A percentile compares a stretch with the other conserved stretches of the same genome.
Evolutionary conservation across 2,329 filamentous ascomycete species (phyloP).

Genomic region (Aureobasidium uvarum): DNA sequence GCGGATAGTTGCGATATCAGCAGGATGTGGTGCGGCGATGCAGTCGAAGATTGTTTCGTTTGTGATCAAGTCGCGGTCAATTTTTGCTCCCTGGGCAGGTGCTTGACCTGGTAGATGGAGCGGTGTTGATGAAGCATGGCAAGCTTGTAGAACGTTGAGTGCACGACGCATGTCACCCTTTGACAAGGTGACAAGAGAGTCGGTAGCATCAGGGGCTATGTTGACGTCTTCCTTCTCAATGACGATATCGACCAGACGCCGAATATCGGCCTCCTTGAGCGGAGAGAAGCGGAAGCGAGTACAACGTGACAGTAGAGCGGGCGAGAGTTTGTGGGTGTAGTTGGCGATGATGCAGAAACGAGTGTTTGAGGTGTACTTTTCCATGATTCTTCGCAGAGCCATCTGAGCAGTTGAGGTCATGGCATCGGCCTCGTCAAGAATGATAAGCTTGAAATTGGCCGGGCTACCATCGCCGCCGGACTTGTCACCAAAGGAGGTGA

Average conservation of each 20-base stretch:
- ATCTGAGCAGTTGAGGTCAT: constrained; percentile 99
- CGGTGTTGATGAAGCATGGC: constrained; percentile 81
- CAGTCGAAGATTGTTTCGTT: constrained; percentile 95
- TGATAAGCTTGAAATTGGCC: constrained; percentile 81
- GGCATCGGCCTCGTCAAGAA: constrained; percentile 97
- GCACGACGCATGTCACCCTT: constrained; percentile 96
- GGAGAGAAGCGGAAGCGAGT: constrained; percentile 95
- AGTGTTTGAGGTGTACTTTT: constrained; percentile 98
- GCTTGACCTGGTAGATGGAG: constrained; percentile 51
- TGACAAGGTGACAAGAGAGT: constrained; percentile 80
- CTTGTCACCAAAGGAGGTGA: constrained; percentile 57
- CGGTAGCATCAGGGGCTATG: constrained; percentile 75
- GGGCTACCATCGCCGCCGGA: constrained; percentile 42
- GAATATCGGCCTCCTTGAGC: constrained; percentile 83
- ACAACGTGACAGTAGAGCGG: constrained; percentile 86
- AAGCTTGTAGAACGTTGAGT: constrained; percentile 93
- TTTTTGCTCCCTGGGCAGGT: constrained; percentile 53
- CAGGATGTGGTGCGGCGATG: constrained; percentile 90
- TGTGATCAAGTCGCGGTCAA: constrained; percentile 80
- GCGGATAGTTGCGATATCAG: constrained; percentile 80
- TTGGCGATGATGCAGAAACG: constrained; percentile 98
- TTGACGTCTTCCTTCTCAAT: constrained; percentile 82
- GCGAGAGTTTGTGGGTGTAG: constrained; percentile 96
- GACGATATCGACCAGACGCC: constrained; percentile 81
- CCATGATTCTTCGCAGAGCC: constrained; percentile 95